These are phyloP conservation scores for Symbiotaphrina buchneri DNA, from an alignment of 495 filamentous ascomycete genomes.

Conservation along the genomic window DNA sequence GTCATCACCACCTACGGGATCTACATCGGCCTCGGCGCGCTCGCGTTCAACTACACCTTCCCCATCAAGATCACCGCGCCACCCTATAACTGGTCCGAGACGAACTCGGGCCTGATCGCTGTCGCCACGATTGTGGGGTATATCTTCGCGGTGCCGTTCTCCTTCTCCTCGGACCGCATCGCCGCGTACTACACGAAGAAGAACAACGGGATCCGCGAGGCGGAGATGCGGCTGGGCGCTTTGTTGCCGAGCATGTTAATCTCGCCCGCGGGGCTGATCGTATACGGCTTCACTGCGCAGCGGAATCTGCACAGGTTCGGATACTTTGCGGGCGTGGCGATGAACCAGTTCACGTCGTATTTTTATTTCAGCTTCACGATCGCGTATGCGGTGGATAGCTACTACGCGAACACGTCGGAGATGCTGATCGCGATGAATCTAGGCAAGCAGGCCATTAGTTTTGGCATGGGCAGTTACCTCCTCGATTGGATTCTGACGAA, in stretches of 20 bases:
- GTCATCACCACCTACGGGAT: constrained; percentile 30
- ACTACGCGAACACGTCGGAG: constrained; percentile 31
- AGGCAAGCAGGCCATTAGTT: constrained; percentile 40
- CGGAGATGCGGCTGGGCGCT: constrained; percentile 36
- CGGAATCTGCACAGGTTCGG: constrained; percentile 28
- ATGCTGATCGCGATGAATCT: constrained; percentile 49
- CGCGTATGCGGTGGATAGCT: constrained; percentile 34
- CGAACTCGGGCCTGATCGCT: constrained; percentile 30
- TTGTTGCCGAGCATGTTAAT: constrained; percentile 29
- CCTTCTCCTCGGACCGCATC: constrained; percentile 27
- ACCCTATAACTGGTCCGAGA: constrained; percentile 33
- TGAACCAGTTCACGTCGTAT: constrained; percentile 27
- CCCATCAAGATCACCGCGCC: constrained; percentile 27
- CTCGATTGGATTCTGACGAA: constrained; percentile 30
- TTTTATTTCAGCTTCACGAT: constrained; percentile 39
- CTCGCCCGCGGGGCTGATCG: constrained; percentile 26
- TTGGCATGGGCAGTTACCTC: constrained; percentile 34
- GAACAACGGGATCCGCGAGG: constrained; percentile 32
- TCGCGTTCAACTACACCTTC: constrained; percentile 37
- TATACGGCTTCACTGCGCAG: constrained; percentile 31
- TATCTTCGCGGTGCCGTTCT: constrained; percentile 29
- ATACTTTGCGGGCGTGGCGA: constrained; percentile 27
- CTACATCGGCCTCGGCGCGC: constrained; percentile 32
- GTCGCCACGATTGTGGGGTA: constrained; percentile 27
- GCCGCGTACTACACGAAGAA: constrained; percentile 28